Percentiles rank a stretch among this genome's conserved stretches.
Conservation (phyloP, 2,329 filamentous ascomycete genomes). For the Cryphonectria parasitica region DNA sequence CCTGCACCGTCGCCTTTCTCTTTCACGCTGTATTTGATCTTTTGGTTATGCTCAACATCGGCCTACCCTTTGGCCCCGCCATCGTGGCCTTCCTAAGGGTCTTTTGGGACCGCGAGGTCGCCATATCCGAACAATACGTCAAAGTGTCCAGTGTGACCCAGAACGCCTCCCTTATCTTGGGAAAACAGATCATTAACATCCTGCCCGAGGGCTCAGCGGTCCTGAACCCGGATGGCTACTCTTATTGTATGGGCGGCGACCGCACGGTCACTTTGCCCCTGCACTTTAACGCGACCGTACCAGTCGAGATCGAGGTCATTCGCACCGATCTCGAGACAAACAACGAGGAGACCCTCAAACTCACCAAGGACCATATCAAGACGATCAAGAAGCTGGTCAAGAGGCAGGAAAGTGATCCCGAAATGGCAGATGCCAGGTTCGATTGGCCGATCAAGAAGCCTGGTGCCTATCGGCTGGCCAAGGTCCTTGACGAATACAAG, state of each 20-base stretch:
- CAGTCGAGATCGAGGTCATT: constrained; percentile 84
- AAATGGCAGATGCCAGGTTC: constrained; percentile 66
- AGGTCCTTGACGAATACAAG: constrained; percentile 90
- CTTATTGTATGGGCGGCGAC: constrained; percentile 77
- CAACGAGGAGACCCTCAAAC: constrained; percentile 76
- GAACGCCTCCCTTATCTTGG: constrained; percentile 91
- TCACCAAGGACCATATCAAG: constrained; percentile 74
- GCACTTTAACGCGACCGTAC: constrained; percentile 90
- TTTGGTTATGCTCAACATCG: constrained; percentile 91
- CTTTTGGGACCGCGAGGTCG: constrained; percentile 89
- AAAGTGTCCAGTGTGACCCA: constrained; percentile 86
- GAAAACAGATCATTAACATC: constrained; percentile 97
- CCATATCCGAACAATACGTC: constrained; percentile 90
- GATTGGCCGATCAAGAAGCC: constrained; percentile 80
- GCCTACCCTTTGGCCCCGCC: constrained; percentile 75
- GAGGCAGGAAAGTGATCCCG: constrained; percentile 66
- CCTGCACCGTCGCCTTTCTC: constrained; percentile 72
- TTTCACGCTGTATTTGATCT: constrained; percentile 75
- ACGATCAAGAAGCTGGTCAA: constrained; percentile 71
- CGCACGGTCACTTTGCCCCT: constrained; percentile 74
- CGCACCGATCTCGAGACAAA: constrained; percentile 84
- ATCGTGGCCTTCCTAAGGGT: constrained; percentile 75
- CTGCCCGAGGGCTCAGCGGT: constrained; percentile 92
- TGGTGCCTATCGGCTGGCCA: constrained; percentile 82
- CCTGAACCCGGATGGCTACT: constrained; percentile 78